Base-by-base conservation (phyloP, 805 yeast species). In the Barnettozyma wickerhamii region DNA sequence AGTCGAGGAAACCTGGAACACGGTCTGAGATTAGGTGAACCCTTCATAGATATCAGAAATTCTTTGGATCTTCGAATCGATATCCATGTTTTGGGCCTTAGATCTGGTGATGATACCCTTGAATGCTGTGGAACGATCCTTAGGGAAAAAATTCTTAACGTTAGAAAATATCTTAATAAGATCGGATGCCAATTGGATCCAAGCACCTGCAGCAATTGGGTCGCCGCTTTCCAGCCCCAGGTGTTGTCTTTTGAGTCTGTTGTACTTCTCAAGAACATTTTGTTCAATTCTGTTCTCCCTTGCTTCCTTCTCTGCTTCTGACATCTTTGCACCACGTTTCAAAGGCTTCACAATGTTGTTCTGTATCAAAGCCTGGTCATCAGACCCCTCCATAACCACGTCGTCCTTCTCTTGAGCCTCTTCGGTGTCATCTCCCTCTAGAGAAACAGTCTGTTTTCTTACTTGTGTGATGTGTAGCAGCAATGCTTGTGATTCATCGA, bases 121-220 rank as follows among this genome's bases (percentile, higher is more conserved):
- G 56, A 85, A 85, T 17, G 73, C 71, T 37, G 81, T 77, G 10
- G 81, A 81, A 42, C 82, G 74, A 52, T 87, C 95, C 36, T 79
- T 72, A 1, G 90, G 84, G 54, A 86, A 90, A 49, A 93, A 86
- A 51, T 79, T 79, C 46, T 81, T 73, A 10, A 86, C 88, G 41
- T 81, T 75, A 20, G 84, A 77, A 56, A 93, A 90, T 45, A 85
- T 77, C 54, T 89, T 95, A 32, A 91, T 78, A 37, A 93, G 69
- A 49, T 84, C 95, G 3, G 86, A 75, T 0, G 91, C 96, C 5
- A 80, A 66, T 45, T 87, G 86, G 49, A 86, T 72, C 98, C 98
- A 93, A 2, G 86, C 75, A 7, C 73, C 68, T 2, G 79, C 72
- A 0, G 93, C 84, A n/a, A 77, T 78, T 13, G 60, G 63, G 47